These are phyloP conservation scores for Mortierella claussenii DNA, from an alignment of 192 early-diverging fungal genomes.

Conservation along the genomic window DNA sequence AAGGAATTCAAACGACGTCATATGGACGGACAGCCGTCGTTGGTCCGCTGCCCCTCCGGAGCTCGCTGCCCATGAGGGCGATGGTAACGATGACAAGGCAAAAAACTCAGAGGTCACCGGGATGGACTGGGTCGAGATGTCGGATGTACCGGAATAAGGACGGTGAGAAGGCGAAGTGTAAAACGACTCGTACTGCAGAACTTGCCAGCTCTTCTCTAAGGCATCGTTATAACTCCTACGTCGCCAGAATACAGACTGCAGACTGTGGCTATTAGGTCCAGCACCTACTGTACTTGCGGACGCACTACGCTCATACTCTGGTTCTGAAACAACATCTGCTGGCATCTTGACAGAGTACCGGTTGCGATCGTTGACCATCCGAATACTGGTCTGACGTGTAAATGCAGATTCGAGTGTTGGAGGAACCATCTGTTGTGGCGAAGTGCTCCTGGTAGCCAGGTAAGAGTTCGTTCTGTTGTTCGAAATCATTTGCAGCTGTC, in stretches of 20 bases:
- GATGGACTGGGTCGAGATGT: slow-evolving; percentile 9
- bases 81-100: too few relatives aligned
- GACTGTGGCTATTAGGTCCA: neutral
- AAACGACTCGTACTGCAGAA: slow-evolving; percentile 15
- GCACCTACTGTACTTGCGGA: too few relatives aligned
- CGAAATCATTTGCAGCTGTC: neutral
- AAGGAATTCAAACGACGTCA: slow-evolving; percentile 31
- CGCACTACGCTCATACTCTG: too few relatives aligned
- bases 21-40: slow-evolving; percentile 4
- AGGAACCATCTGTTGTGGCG: slow-evolving; percentile 9
- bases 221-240: slow-evolving; percentile 34
- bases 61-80: too few relatives aligned
- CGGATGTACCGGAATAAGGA: neutral
- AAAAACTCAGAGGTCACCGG: slow-evolving; percentile 20
- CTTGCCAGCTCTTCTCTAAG: slow-evolving; percentile 26
- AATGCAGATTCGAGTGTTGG: slow-evolving; percentile 37
- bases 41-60: too few relatives aligned
- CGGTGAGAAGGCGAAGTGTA: too few relatives aligned
- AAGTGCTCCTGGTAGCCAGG: slow-evolving; percentile 19
- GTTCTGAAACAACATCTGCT: slow-evolving; percentile 8
- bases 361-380: slow-evolving; percentile 38
- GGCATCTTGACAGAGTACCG: slow-evolving; percentile 48
- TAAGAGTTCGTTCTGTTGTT: slow-evolving; percentile 13
- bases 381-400: slow-evolving; percentile 39
- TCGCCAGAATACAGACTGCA: slow-evolving; percentile 26